Evolutionary conservation across 2,329 filamentous ascomycete genomes (phyloP), one percentile per base, ranked within the genome.

Genomic region (Didymella arachidicola): DNA sequence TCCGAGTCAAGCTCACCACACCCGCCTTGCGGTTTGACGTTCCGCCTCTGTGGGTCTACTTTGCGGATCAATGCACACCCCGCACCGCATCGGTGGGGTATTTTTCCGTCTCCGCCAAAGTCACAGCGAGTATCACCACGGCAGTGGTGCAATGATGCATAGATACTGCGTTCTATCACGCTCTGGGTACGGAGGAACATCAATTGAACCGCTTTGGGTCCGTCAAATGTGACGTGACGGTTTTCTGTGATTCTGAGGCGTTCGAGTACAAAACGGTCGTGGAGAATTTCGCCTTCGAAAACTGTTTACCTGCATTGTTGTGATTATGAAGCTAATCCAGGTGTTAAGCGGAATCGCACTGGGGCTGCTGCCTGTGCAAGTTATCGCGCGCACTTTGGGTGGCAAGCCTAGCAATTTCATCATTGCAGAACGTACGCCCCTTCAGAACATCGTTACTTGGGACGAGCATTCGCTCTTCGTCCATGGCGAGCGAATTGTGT

Each of bases 401-500:
- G 81, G 82, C 51, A 81, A 79, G 51, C 72, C 80, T 8, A 79
- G 80, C 68, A 69, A 79, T 26, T 77, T 82, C 50, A 81, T 82
- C 43, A 75, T 82, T 57, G 68, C 72, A 1, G 77, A 79, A 61
- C 79, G 81, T 62, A 81, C 78, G 57, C 71, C 78, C n/a, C 69
- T 86, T 38, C 84, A 86, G 67, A 76, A 84, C 67, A 80, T 85
- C 66, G 83, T 89, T 8, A 90, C 87, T 44, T 92, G 87, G 84
- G 89, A 92, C 72, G 82, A 89, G 36, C 81, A 89, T 65, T 90
- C 89, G 0, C 77, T 93, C 3, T 88, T 88, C 61, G 82, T 92
- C 59, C 82, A 83, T 56, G 89, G 89, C 11, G 84, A 91, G 69
- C 83, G 89, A 7, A 78, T 90, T 45, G 84, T 90, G 71, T 82